Base-by-base conservation (phyloP, 73 alveolate genomes). In the Diophrys sp. region DNA sequence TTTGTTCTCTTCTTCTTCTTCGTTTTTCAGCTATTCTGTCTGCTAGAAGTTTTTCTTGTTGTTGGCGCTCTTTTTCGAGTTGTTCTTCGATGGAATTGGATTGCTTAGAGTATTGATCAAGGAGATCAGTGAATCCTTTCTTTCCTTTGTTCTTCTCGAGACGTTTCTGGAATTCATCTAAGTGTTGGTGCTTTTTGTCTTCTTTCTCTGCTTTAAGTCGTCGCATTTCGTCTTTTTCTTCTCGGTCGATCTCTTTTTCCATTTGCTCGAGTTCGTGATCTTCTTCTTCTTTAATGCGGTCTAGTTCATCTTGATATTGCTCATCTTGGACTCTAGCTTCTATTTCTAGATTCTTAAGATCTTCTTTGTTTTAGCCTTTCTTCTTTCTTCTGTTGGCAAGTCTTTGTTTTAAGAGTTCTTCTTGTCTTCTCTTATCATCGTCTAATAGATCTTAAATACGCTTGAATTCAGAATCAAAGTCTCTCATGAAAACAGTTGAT, bases 101-200 rank as follows among this genome's bases (percentile, higher is more conserved):
- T n/a, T 71, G 18, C 0, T 31, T 8, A 30, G 30, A 32, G 30
- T 71, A 71, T 32, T 71, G 70, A 24, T 71, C 79, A 5, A 71
- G 68, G 1, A 71, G 30, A 18, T 33, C 79, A n/a, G 30, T 71
- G 68, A 71, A 71, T 1, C n/a, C 56, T 28, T 71, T 68, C 67
- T 71, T 71, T 8, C 30, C 79, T 31, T 71, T 71, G 2, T 18
- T 32, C 33, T 32, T 71, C 67, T 71, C n/a, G 33, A 71, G 66
- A 8, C 33, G 30, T 1, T 30, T 31, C 23, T 31, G n/a, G 68
- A 23, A 71, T 23, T 29, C 31, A 1, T 29, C 32, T 14, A 71
- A 33, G 8, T 34, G 30, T 1, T 29, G 26, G 2, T 71, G 29
- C 68, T 71, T 71, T 68, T 30, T 29, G 2, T 71, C 68, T 23